Conservation (phyloP, 345 rosid species). For the Syzygium jambos region DNA sequence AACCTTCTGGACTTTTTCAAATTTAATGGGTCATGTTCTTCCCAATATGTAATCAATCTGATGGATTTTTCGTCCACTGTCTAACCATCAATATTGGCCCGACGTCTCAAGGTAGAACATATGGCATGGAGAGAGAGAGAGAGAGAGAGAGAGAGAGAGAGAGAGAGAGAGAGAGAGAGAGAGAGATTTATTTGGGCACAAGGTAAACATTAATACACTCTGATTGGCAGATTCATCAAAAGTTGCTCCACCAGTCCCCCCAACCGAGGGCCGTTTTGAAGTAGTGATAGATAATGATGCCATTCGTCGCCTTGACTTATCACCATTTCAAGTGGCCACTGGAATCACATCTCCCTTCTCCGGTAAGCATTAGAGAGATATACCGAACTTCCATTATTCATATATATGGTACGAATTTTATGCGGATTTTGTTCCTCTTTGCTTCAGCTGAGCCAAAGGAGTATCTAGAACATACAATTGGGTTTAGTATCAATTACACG, state of each 20-base stretch:
- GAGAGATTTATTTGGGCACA: background rate
- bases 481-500: constrained; percentile 59
- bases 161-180: background rate
- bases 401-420: background rate
- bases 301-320: constrained; percentile 50
- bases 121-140: background rate
- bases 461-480: constrained; percentile 57
- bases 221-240: constrained; percentile 37
- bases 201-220: background rate
- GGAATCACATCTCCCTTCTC: constrained; percentile 55
- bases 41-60: background rate
- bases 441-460: constrained; percentile 43
- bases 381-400: background rate
- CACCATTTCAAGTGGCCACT: constrained; percentile 54
- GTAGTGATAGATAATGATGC: constrained; percentile 50
- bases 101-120: background rate
- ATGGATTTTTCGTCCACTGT: background rate
- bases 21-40: background rate
- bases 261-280: constrained; percentile 58
- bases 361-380: constrained; percentile 20
- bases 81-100: background rate
- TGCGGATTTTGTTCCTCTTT: background rate
- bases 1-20: background rate
- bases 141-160: background rate
- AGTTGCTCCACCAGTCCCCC: constrained; percentile 68